Percentiles rank a stretch among this genome's conserved stretches.
These are phyloP conservation scores for Phytophthora macrochlamydospora DNA, from an alignment of 352 stramenopile genomes.

Conservation along the genomic window DNA sequence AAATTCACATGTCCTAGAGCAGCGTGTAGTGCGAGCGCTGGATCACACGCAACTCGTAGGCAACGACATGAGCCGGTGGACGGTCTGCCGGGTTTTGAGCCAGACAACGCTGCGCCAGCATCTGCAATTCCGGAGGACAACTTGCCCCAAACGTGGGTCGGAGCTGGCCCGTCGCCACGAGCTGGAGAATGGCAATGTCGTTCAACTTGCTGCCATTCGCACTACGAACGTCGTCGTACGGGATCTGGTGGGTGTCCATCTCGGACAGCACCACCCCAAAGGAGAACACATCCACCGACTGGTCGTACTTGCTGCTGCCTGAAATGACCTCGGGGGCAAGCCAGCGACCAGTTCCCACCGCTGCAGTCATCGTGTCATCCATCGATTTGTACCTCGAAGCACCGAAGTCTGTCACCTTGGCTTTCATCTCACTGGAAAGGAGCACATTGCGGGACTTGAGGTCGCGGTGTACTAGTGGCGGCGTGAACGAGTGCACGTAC, in stretches of 20 bases:
- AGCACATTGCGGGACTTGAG: slow-evolving; percentile 69
- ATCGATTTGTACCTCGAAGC: slow-evolving; percentile 44
- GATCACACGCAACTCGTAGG: slow-evolving; percentile 44
- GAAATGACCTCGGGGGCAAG: slow-evolving; percentile 62
- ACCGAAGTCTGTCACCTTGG: slow-evolving; percentile 75
- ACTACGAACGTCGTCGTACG: slow-evolving; percentile 47
- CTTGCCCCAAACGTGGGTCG: slow-evolving; percentile 35
- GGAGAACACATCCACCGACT: slow-evolving; percentile 60
- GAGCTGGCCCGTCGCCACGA: slow-evolving; percentile 40
- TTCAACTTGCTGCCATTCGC: slow-evolving; percentile 38
- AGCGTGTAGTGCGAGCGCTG: slow-evolving; percentile 36
- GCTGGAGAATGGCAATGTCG: slow-evolving; percentile 53
- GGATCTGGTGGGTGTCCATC: slow-evolving; percentile 57
- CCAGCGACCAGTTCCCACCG: slow-evolving; percentile 57
- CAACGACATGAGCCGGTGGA: slow-evolving; percentile 46
- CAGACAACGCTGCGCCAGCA: slow-evolving; percentile 41
- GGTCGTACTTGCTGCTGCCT: slow-evolving; percentile 49
- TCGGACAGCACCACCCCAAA: slow-evolving; percentile 65
- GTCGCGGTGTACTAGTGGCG: slow-evolving; percentile 61
- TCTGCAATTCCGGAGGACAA: slow-evolving; percentile 42
- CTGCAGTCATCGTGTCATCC: slow-evolving; percentile 56
- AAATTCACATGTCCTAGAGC: slow-evolving; percentile 10
- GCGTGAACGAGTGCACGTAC: slow-evolving; percentile 65
- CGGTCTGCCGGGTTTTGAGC: slow-evolving; percentile 36
- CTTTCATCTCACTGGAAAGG: slow-evolving; percentile 36